These are phyloP conservation scores for Casuarina glauca DNA, from an alignment of 306 rosid genomes.

Conservation along the genomic window DNA sequence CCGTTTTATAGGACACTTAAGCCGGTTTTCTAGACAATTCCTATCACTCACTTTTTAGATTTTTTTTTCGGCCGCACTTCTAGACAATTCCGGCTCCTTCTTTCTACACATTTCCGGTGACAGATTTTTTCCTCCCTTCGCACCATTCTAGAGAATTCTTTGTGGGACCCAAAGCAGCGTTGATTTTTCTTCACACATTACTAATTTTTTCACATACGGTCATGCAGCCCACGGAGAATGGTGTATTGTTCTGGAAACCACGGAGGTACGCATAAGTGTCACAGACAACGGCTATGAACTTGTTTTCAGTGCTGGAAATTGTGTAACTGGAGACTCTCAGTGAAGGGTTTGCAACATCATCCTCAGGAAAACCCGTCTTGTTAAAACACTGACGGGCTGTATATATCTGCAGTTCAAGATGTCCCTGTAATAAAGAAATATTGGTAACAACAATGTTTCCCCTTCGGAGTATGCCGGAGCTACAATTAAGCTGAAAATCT, in stretches of 20 bases:
- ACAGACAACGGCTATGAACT: constrained; percentile 28
- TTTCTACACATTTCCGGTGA: too few species aligned
- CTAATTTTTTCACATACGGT: not conserved
- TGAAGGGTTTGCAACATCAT: fast-evolving
- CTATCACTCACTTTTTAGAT: too few species aligned
- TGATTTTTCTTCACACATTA: too few species aligned
- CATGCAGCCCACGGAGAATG: not conserved
- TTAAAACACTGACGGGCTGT: constrained; percentile 3
- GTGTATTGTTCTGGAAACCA: not conserved
- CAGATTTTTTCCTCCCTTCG: too few species aligned
- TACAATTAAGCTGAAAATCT: constrained; percentile 18
- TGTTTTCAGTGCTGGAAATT: constrained; percentile 28
- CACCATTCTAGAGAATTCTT: too few species aligned
- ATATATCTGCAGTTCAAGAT: not conserved
- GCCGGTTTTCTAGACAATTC: too few species aligned
- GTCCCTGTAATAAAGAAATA: constrained; percentile 18
- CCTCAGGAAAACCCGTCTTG: not conserved
- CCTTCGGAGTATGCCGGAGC: not conserved
- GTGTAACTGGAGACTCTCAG: not conserved
- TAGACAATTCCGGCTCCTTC: too few species aligned
- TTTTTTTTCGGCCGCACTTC: too few species aligned
- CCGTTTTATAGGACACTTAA: too few species aligned
- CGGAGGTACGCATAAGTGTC: constrained; percentile 16
- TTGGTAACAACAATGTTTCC: not conserved
- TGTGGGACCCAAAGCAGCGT: too few species aligned